Evolutionary conservation across 179 eudicot genomes (phyloP), one percentile per base, ranked within the genome.

Genomic region (Beta corolliflora): DNA sequence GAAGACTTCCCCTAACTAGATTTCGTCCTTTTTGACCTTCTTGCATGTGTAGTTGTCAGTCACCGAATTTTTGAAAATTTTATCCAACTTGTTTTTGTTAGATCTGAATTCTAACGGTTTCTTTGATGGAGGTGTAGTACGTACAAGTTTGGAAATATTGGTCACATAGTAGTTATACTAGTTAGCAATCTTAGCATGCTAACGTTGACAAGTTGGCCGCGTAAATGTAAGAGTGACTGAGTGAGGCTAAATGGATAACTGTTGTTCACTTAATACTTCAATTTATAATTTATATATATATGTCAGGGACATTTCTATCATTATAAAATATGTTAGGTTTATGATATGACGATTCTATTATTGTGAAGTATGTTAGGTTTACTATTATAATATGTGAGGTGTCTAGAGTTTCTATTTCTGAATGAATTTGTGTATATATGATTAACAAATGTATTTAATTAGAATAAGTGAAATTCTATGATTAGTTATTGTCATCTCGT

Each of bases 1-100:
- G 70, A 81, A 70, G 80, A 76, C 53, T 48, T 4, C 80, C 80
- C 64, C 36, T 81, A 76, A 71, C 19, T 52, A 36, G 80, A 81
- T 76, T 74, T 77, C 45, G 21, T 45, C 65, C 79, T 15, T 63
- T 48, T 73, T 75, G 78, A 81, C 79, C 78, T 45, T 63, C 53
- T 16, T 63, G 11, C 70, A 80, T 52, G 71, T 75, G 78, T 74
- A 75, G 5, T 25, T 74, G 15, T 73, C 73, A 60, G 13, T 52
- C 73, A 50, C 46, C 53, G n/a, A 36, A 36, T 7, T 18, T 61
- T 73, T 61, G 55, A 64, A 52, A 44, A 44, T 31, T 36, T 63
- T 44, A 73, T 73, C 71, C n/a, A 13, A 2, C 7, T 61, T 61
- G 65, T 48, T 36, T 29, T 64, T 53, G 78, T 80, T 59, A 55